Evolutionary conservation across 257 asterid genomes (phyloP).

Genomic region (Fraxinus pennsylvanica): DNA sequence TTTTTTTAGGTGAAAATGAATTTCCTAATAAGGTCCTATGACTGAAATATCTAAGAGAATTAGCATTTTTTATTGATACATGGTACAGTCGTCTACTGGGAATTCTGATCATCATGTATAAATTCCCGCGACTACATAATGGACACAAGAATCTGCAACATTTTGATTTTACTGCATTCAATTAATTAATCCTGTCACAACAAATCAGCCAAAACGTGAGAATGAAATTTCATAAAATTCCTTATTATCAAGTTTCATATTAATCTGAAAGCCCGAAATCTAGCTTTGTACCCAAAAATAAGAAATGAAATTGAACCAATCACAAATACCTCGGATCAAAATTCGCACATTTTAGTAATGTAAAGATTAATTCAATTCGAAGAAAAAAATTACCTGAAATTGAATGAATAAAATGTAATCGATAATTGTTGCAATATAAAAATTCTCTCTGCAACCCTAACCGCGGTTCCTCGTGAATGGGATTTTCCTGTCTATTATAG

Average conservation of each 20-base stretch:
- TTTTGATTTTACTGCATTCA: slow-evolving; percentile 2
- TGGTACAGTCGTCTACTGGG: not conserved
- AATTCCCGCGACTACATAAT: not conserved
- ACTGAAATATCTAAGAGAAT: not conserved
- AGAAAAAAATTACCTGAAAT: not conserved
- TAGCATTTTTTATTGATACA: not conserved
- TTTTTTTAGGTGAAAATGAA: not conserved
- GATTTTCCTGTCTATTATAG: not conserved
- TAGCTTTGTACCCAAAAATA: not conserved
- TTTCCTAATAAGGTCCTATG: not conserved
- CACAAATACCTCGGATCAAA: not conserved
- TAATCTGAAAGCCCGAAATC: not conserved
- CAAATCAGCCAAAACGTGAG: not conserved
- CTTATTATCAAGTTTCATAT: not conserved
- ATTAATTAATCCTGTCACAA: not conserved
- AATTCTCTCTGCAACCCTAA: not conserved
- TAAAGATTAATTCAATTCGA: not conserved
- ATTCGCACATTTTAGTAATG: not conserved
- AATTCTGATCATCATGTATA: not conserved
- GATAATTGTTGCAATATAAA: no score
- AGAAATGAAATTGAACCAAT: not conserved
- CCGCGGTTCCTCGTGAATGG: not conserved
- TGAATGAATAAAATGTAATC: not conserved
- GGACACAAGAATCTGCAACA: not conserved
- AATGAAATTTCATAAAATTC: not conserved